These are phyloP conservation scores for Cadophora sp. DNA, from an alignment of 2,329 filamentous ascomycete genomes.

Conservation along the genomic window DNA sequence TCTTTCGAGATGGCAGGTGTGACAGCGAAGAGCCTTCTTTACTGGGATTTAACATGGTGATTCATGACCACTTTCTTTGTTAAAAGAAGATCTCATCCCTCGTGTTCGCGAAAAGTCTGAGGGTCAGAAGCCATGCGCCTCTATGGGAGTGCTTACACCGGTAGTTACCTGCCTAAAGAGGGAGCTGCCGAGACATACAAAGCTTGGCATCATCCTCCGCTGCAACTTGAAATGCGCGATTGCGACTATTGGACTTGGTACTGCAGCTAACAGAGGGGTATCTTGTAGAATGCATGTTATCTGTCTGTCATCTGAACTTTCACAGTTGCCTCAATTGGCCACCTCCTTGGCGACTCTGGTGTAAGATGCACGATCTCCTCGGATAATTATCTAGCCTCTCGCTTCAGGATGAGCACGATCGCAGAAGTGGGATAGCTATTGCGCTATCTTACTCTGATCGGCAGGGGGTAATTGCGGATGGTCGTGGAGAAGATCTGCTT, in stretches of 20 bases:
- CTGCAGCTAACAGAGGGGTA: constrained; percentile 19
- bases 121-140: neutral
- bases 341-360: constrained; percentile 1
- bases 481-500: constrained; percentile 5
- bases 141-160: constrained; percentile 1
- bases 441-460: neutral
- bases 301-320: constrained; percentile 9
- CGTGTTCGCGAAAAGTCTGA: neutral
- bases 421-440: constrained; percentile 2
- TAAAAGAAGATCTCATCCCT: neutral
- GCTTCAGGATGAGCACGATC: neutral
- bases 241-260: constrained; percentile 21
- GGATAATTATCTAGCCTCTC: constrained; percentile 8
- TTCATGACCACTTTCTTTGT: constrained; percentile 1
- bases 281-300: neutral
- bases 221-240: neutral
- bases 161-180: constrained; percentile 8
- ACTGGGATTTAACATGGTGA: neutral
- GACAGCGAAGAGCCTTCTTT: neutral
- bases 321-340: constrained; percentile 17
- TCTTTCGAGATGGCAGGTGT: neutral
- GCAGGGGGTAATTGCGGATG: neutral
- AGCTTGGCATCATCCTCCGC: constrained; percentile 10
- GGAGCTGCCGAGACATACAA: neutral
- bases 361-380: constrained; percentile 1